Base-by-base conservation (phyloP, 2,329 filamentous ascomycete species). In the Teratosphaeria zuluensis region DNA sequence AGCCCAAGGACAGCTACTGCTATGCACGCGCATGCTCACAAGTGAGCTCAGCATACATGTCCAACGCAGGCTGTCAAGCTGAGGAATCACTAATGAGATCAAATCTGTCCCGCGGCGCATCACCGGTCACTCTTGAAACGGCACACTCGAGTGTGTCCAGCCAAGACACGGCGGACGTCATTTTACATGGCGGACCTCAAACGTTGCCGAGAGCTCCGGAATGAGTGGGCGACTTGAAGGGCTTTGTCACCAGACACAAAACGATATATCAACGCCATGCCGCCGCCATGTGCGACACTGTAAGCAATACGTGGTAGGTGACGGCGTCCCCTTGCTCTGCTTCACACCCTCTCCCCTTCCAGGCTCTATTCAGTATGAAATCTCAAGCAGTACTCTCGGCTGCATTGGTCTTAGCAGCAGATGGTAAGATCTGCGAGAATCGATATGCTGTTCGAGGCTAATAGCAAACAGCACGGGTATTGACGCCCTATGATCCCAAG, bases 381-480 rank as follows among this genome's bases (percentile, higher is more conserved):
- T 56, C 38, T 42, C 51, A 35, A n/a, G 32, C 57, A 46, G 16
- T 59, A 31, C 48, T 59, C 14, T 55, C 57, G n/a, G 57, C 54
- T 19, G 54, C 51, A 14, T 38, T 59, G 30, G 14, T 53, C 16
- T 35, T 28, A 9, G 30, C 46, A 32, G 46, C 19, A 56, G 54
- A 56, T 7, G 57, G 57, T 56, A 42, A 52, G 33, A 28, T 14
- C 4, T 19, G 9, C 16, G n/a, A 16, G 16, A 48, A 19, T 1
- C 19, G 12, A 12, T 11, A 42, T 32, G 9, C 14, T 31, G 33
- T 24, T 1, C 3, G 4, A 35, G 11, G 33, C 57, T 58, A 19
- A 58, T 38, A 30, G 24, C n/a, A 9, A 5, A 31, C 32, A 56
- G 57, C 54, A n/a, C 51, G 58, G 12, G 51, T 53, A 1, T 28